These are phyloP conservation scores for Xylariaceae sp. DNA, from an alignment of 2,329 filamentous ascomycete species.

Conservation along the genomic window DNA sequence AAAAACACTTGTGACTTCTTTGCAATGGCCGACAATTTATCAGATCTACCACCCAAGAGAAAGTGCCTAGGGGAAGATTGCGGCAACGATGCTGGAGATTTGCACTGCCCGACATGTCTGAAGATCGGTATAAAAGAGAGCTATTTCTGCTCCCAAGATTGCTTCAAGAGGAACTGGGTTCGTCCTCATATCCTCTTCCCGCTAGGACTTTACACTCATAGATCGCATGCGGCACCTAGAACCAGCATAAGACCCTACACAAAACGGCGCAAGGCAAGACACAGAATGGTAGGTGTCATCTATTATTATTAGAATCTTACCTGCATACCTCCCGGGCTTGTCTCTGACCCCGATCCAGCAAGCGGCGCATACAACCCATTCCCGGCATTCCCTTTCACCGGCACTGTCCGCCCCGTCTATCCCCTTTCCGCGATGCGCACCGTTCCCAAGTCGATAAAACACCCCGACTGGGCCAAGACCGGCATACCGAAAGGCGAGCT, in stretches of 20 bases:
- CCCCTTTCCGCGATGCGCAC: constrained; percentile 59
- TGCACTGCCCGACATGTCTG: constrained; percentile 76
- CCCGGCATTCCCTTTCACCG: constrained; percentile 68
- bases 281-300: too few relatives aligned
- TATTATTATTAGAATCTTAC: too few relatives aligned
- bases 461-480: constrained; percentile 70
- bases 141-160: constrained; percentile 79
- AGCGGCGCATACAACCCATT: constrained; percentile 74
- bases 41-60: not conserved
- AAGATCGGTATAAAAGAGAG: constrained; percentile 64
- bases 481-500: constrained; percentile 52
- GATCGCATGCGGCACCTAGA: constrained; percentile 4
- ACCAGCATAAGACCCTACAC: constrained; percentile 69
- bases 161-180: constrained; percentile 76
- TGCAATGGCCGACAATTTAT: not conserved
- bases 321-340: too few relatives aligned
- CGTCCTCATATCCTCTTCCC: not conserved
- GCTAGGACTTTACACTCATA: not conserved
- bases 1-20: too few relatives aligned
- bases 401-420: constrained; percentile 67
- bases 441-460: constrained; percentile 63
- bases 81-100: constrained; percentile 64
- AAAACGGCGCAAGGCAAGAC: constrained; percentile 44
- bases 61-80: constrained; percentile 69
- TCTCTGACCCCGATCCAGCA: constrained; percentile 68